These are phyloP conservation scores for Leishmania aethiopica DNA, from an alignment of 208 protist species.

Conservation along the genomic window DNA sequence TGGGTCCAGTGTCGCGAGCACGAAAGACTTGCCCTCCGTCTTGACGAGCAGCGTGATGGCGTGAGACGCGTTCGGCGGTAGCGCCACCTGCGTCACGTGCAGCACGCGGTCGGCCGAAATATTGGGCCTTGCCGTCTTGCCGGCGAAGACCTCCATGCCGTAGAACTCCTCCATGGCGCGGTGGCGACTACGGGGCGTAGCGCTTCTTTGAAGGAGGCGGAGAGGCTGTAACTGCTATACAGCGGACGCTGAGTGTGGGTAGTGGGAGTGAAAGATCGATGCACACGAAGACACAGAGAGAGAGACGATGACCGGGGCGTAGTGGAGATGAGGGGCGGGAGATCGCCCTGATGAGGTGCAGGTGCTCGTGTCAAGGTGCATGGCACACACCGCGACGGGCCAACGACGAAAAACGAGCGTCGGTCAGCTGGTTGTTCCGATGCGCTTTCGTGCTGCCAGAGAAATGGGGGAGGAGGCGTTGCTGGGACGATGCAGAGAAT, in stretches of 20 bases:
- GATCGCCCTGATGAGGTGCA: neutral
- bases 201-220: too few species aligned
- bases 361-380: neutral
- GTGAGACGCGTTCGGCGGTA: slow-evolving; percentile 56
- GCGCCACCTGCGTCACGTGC: slow-evolving; percentile 65
- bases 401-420: neutral
- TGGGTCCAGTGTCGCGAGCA: slow-evolving; percentile 77
- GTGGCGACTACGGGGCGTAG: neutral
- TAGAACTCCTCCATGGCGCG: slow-evolving; percentile 77
- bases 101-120: slow-evolving; percentile 67
- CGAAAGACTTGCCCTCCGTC: slow-evolving; percentile 49
- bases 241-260: neutral
- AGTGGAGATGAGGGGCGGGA: neutral
- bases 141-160: slow-evolving; percentile 69
- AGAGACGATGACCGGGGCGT: neutral
- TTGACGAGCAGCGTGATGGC: slow-evolving; percentile 50
- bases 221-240: neutral
- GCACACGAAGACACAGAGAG: neutral
- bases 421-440: neutral
- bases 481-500: neutral
- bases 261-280: neutral
- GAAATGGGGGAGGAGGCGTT: neutral
- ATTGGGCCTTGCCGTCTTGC: slow-evolving; percentile 53
- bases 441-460: neutral
- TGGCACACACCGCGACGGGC: neutral